Percentiles rank a stretch among this genome's conserved stretches.
These are phyloP conservation scores for Cladosporium sp. DNA, from an alignment of 2,329 filamentous ascomycete genomes.

Conservation along the genomic window DNA sequence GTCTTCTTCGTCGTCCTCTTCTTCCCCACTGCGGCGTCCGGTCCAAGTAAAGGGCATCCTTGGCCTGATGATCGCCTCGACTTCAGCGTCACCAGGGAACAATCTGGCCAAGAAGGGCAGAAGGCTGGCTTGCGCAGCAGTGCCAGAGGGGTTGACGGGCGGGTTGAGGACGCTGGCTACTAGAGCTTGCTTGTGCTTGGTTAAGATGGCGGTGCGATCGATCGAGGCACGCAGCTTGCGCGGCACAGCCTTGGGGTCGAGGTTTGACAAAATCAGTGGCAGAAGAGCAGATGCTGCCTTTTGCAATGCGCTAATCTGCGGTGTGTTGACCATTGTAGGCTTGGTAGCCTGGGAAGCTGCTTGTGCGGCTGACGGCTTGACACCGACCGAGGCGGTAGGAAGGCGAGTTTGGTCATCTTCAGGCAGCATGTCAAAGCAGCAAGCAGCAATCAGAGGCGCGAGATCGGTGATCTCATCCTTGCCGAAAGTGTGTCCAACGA, in stretches of 20 bases:
- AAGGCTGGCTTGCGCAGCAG: slow-evolving; percentile 63
- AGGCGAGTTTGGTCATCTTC: slow-evolving; percentile 30
- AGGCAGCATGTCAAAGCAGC: slow-evolving; percentile 72
- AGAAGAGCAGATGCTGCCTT: slow-evolving; percentile 64
- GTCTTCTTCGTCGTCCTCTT: slow-evolving; percentile 24
- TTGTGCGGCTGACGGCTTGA: background rate
- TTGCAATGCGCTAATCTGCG: slow-evolving; percentile 49
- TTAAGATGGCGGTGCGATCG: slow-evolving; percentile 78
- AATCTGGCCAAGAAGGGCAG: slow-evolving; percentile 74
- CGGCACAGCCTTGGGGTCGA: slow-evolving; percentile 69
- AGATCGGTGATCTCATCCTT: slow-evolving; percentile 67
- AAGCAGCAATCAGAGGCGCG: slow-evolving; percentile 61
- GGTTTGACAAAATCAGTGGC: slow-evolving; percentile 53
- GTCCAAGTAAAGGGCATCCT: slow-evolving; percentile 46
- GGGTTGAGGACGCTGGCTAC: slow-evolving; percentile 81
- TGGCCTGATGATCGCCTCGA: slow-evolving; percentile 69
- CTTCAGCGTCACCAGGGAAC: slow-evolving; percentile 61
- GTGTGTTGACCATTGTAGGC: background rate
- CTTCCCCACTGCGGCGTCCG: slow-evolving; percentile 11
- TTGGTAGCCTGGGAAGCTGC: background rate
- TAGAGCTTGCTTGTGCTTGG: slow-evolving; percentile 69
- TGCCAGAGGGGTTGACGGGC: slow-evolving; percentile 39
- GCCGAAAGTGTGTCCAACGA: slow-evolving; percentile 65
- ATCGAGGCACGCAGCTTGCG: slow-evolving; percentile 71
- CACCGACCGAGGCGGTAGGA: slow-evolving; percentile 13